Evolutionary conservation across 2,329 filamentous ascomycete species (phyloP), one percentile per base, ranked within the genome.

Genomic region (Acrodontium crateriforme): DNA sequence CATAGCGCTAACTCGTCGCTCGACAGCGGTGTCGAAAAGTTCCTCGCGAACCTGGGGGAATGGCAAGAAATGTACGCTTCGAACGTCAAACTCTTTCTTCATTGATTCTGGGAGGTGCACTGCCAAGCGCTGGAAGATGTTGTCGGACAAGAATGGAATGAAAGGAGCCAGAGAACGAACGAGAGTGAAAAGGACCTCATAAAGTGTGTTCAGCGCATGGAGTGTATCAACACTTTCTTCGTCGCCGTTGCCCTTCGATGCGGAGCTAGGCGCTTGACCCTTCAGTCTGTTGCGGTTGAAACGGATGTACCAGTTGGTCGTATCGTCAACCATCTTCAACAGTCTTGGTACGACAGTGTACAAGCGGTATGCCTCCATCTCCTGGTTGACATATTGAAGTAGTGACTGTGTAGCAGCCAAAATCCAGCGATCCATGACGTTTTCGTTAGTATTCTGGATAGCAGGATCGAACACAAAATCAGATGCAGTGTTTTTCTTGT

Each of bases 251-350:
- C 18, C n/a, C 21, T 41, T 40, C 18, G 31, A 28, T 9, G 38
- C 35, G 11, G 36, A 24, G 8, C 38, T 25, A 9, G 23, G 26
- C 25, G 37, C 35, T 29, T 52, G 47, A 23, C 85, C 85, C 71
- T 93, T 94, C 41, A 93, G 65, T 30, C 85, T 74, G 54, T 80
- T 80, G 30, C 85, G 71, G 63, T 94, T 94, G 63, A 93, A 91
- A 36, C 84, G 72, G 53, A 94, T 94, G 58, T 94, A 94, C 85
- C 85, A 94, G 58, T 95, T 95, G n/a, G 85, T 94, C 3, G 81
- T 84, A 57, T 91, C 84, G 47, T 94, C 87, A 40, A 94, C 91
- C 46, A 92, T 49, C 35, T 51, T 52, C 18, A 55, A 40, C 35
- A 95, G 60, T 38, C 80, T 70, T 6, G 85, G 85, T 24, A 93